Evolutionary conservation across 2,329 filamentous ascomycete species (phyloP), one percentile per base, ranked within the genome.

Genomic region (Trichoderma sp.): DNA sequence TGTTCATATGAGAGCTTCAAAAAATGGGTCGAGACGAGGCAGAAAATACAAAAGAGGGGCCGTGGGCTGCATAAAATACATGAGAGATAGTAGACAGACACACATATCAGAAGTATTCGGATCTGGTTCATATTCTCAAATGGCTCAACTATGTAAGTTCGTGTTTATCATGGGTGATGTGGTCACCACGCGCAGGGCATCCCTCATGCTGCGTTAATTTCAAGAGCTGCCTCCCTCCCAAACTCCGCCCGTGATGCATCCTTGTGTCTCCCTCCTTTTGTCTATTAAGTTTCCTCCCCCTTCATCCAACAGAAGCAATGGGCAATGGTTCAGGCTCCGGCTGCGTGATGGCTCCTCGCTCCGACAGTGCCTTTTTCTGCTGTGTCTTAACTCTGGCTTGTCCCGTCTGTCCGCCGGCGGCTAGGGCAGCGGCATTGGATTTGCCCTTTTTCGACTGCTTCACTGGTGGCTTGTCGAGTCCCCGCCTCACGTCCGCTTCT

Each of bases 401-500:
- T n/a, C 78, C 81, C 77, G 83, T 83, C 65, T 85, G 81, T 1
- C 85, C 85, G 11, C 84, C 84, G 1, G 86, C 86, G n/a, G 83
- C 86, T 62, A 86, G 75, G 1, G 86, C 86, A 43, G 80, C 83
- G 26, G 80, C 76, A 61, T 82, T 83, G 32, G 76, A 73, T 71
- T 76, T 77, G 24, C 76, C 78, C 75, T 77, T 79, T 63, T 77
- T 80, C 4, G 77, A 74, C 21, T 71, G 15, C 56, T 79, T 79
- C 18, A 81, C 74, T 24, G 60, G 82, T 62, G 88, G 86, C 9
- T 85, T 83, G 71, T 88, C 86, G 70, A 93, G 84, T 18, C 87
- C 89, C 15, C 93, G 82, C 36, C 86, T 84, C 69, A 85, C 80
- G 78, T 98, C 95, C 4, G 91, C 84, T 7, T 88, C 87, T 58